Evolutionary conservation across 495 filamentous ascomycete species (phyloP), one percentile per base, ranked within the genome.

Genomic region (Geoglossum glabrum): DNA sequence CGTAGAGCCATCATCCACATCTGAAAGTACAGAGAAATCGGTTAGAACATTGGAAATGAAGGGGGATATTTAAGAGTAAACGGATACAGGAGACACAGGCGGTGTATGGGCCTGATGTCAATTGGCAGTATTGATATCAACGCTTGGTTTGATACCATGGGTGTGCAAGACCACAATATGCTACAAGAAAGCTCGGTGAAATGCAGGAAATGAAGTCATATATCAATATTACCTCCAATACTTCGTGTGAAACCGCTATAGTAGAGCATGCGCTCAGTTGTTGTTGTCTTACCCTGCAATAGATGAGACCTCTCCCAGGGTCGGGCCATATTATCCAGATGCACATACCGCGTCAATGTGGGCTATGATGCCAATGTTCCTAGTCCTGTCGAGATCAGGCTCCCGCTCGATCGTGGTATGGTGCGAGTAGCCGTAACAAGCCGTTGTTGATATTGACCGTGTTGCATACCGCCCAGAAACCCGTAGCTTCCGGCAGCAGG

Each of bases 291-390:
- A 51, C 93, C 92, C 85, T 88, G 62, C 3, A 13, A 21, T 50
- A 2, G 25, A 58, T 58, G 40, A 26, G 40, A 57, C n/a, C 26
- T 19, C 15, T 47, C 56, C 31, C 50, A 62, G 25, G 63, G 61
- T 58, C 1, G 27, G 30, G 13, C n/a, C 10, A 19, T 19, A 59
- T 62, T 17, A 21, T 13, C 4, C 3, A 19, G 25, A 27, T 15
- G 46, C 26, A 73, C 80, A 56, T 71, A 88, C 85, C 50, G 93
- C 93, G 80, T 97, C 93, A 60, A 97, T 95, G 70, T 99, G 93
- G 38, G 93, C 93, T 68, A 99, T 95, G 60, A 99, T 99, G 40
- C 93, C 93, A 70, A 99, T 96, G 67, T 99, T 99, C 60, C 92
- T 76, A 54, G 90, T 92, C 51, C 70, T 75, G 46, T 73, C 70